Base-by-base conservation (phyloP, 768 basidiomycete species). In the Dacryopinax primogenitus region DNA sequence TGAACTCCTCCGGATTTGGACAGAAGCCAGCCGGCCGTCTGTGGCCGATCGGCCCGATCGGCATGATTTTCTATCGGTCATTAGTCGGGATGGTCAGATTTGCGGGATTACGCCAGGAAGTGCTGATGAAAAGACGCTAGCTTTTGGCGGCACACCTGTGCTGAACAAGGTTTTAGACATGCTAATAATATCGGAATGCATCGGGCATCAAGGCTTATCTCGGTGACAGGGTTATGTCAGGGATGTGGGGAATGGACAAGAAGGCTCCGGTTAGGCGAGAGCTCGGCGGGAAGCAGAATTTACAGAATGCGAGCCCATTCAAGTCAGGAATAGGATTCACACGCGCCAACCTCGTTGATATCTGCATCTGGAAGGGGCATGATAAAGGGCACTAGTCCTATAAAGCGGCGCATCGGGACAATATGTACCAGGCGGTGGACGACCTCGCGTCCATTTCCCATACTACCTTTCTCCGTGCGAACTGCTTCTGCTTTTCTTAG, bases 1-100 rank as follows among this genome's bases (percentile, higher is more conserved):
- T n/a, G n/a, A 6, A 18, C 4, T 6, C 41, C 41, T 3, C 18
- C 18, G 41, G 41, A 44, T 11, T 6, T 26, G 9, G 4, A 23
- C 26, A 30, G 51, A 58, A 58, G 51, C 9, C 18, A 37, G 16
- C 51, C 51, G 51, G 51, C n/a, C n/a, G n/a, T n/a, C n/a, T n/a
- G n/a, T n/a, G n/a, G n/a, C 51, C 51, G 51, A 58, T 58, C 51
- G 51, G 51, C 26, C 51, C 51, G 51, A 58, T 58, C 51, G 51
- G 51, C 51, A 58, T 4, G 11, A 15, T 9, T 28, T 6, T 58
- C 13, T 32, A 32, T 30, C 51, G 11, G 11, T 58, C 30, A 15
- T 30, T 18, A 44, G 4, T 47, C 45, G 12, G n/a, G 37, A n/a
- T n/a, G n/a, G n/a, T n/a, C n/a, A n/a, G n/a, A n/a, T n/a, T n/a